These are phyloP conservation scores for Colletotrichum sp. DNA, from an alignment of 2,329 filamentous ascomycete species.

Conservation along the genomic window DNA sequence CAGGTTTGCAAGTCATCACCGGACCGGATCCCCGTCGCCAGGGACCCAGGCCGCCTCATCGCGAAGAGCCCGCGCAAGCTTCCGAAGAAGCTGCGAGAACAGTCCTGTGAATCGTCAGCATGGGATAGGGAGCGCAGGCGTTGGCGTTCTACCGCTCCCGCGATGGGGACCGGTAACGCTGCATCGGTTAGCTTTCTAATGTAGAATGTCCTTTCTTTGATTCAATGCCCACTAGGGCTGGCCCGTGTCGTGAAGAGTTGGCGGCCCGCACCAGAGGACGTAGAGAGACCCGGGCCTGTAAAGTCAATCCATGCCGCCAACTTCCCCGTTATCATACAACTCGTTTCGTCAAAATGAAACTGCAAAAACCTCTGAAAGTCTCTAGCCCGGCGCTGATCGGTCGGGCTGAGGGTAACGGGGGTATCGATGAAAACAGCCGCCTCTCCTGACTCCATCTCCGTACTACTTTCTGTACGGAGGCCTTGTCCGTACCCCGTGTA, in stretches of 20 bases:
- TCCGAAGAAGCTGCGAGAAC: not conserved
- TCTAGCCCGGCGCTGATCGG: not conserved
- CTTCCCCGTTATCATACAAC: constrained; percentile 10
- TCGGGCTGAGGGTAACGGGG: not conserved
- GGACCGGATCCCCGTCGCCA: not conserved
- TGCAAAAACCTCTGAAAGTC: not conserved
- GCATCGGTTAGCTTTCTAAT: constrained; percentile 28
- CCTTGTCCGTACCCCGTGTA: not conserved
- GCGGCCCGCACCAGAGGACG: not conserved
- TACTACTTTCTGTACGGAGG: not conserved
- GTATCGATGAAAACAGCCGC: constrained; percentile 19
- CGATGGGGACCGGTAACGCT: constrained; percentile 28
- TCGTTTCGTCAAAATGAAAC: constrained; percentile 1
- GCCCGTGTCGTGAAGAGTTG: not conserved
- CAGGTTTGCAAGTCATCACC: constrained; percentile 21
- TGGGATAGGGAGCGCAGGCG: not conserved
- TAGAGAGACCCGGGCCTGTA: not conserved
- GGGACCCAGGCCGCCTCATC: not conserved
- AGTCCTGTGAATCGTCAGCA: constrained; percentile 3
- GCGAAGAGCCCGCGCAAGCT: not conserved
- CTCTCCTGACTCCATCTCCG: constrained; percentile 18
- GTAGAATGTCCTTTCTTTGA: not conserved
- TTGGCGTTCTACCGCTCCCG: not conserved
- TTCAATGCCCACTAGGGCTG: constrained; percentile 16
- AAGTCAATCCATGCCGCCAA: constrained; percentile 7